phyloP scores from a whole-genome alignment of 441 rosid species.

The California macrophylla region DNA sequence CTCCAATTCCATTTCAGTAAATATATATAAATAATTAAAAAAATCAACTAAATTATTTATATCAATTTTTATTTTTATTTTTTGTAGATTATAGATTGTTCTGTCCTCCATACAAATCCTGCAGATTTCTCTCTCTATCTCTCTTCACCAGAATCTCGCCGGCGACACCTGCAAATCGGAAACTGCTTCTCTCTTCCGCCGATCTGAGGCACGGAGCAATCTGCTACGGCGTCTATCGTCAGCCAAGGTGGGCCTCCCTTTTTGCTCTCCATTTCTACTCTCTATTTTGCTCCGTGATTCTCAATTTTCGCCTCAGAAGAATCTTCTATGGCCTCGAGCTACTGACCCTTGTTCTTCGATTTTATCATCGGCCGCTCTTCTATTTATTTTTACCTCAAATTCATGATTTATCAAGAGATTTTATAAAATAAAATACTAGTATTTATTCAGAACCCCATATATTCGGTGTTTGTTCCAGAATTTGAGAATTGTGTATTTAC shows the following conservation, averaged over 20 bases:
- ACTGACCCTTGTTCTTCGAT: not conserved
- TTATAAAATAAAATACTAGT: not conserved
- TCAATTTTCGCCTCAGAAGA: not conserved
- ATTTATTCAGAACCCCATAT: not conserved
- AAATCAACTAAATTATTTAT: not conserved
- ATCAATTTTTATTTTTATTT: not conserved
- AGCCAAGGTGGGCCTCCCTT: not conserved
- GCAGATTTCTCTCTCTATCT: not conserved
- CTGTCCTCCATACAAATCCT: not conserved
- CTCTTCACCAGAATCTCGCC: slow-evolving; percentile 3
- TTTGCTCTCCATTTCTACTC: not conserved
- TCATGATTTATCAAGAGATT: not conserved
- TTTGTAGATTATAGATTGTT: slow-evolving; percentile 2
- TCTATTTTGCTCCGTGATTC: not conserved
- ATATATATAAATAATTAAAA: not conserved
- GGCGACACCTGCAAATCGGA: not conserved
- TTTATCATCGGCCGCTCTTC: not conserved
- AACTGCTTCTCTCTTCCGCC: not conserved
- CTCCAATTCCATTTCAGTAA: slow-evolving; percentile 4
- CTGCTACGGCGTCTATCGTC: not conserved
- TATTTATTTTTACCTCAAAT: not conserved
- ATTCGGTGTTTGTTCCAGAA: not conserved
- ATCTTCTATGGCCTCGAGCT: not conserved
- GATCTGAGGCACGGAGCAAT: not conserved
- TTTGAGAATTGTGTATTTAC: not conserved